Evolutionary conservation across 257 asterid species (phyloP), one percentile per base, ranked within the genome.

Genomic region (Jacaranda copaia): DNA sequence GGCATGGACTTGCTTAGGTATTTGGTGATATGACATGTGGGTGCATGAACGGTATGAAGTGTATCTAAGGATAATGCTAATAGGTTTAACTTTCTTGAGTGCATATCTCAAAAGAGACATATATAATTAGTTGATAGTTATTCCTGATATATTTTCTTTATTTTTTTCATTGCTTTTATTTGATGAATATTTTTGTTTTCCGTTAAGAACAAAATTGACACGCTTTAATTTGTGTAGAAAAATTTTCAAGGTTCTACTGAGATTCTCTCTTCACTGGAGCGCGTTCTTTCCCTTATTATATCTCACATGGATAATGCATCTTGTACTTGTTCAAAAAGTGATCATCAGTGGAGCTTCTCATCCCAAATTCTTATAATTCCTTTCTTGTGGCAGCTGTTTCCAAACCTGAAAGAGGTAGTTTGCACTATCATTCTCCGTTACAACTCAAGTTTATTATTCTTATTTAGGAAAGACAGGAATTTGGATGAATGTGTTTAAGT

Each of bases 281-380:
- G 86, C 38, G 81, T 90, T 76, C 92, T 96, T 64, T 88, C 84
- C 72, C 82, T 85, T 49, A 51, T 85, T 72, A 70, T 88, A 64
- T 86, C 94, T 77, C 98, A 96, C n/a, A 91, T 76, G 84, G 94
- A 93, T 75, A 88, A 89, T 78, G 84, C 85, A 83, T 83, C 95
- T 46, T 96, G 98, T 86, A 84, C 83, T 71, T 93, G 99, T 87
- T 85, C 89, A 58, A 72, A 59, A 79, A 72, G 73, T 84, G 94
- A 91, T 66, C 91, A 95, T 51, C 84, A 76, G 60, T 73, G 85
- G 86, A 86, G 93, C 83, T 86, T 96, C 81, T 80, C 95, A 60
- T 90, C 94, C 67, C 97, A 89, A 86, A 90, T 96, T 83, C 97
- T 96, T 81, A 85, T 88, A 75, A 86, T 93, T 71, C 98, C 99